phyloP scores from a whole-genome alignment of 495 filamentous ascomycete species.

The Amphirosellinia nigrospora region DNA sequence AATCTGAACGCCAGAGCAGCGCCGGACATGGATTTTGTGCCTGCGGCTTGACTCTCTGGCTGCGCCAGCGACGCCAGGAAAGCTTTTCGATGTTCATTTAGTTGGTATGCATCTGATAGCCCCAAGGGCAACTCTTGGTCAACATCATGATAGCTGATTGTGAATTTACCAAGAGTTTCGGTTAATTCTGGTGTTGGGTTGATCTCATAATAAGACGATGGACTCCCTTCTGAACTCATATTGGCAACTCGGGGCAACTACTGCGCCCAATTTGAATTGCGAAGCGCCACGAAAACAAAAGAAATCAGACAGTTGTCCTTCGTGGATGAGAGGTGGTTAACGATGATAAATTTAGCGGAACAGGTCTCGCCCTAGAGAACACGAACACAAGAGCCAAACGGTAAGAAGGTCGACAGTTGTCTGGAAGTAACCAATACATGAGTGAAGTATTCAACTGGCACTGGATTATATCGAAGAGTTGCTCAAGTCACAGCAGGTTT shows the following conservation, averaged over 20 bases:
- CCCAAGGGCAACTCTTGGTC: slow-evolving; percentile 18
- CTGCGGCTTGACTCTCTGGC: background rate
- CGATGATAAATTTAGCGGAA: background rate
- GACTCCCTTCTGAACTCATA: slow-evolving; percentile 15
- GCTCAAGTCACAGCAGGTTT: background rate
- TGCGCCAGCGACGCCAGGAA: slow-evolving; percentile 7
- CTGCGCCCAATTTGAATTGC: background rate
- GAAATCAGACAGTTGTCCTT: background rate
- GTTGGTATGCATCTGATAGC: slow-evolving; percentile 12
- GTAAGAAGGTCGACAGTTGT: background rate
- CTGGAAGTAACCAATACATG: background rate
- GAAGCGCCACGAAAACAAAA: background rate
- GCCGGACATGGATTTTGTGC: background rate
- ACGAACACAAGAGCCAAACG: background rate
- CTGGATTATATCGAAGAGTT: slow-evolving; percentile 3
- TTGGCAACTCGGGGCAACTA: background rate
- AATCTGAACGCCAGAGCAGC: slow-evolving; percentile 14
- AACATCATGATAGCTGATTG: slow-evolving; percentile 13
- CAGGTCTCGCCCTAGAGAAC: background rate
- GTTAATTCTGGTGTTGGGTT: slow-evolving; percentile 18
- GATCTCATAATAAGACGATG: slow-evolving; percentile 21
- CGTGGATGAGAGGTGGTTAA: background rate
- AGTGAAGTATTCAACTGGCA: background rate
- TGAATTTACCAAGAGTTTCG: slow-evolving; percentile 18
- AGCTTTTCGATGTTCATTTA: slow-evolving; percentile 1